Evolutionary conservation across 192 early-diverging fungal genomes (phyloP).

Genomic region (Backusella mclennaniae): DNA sequence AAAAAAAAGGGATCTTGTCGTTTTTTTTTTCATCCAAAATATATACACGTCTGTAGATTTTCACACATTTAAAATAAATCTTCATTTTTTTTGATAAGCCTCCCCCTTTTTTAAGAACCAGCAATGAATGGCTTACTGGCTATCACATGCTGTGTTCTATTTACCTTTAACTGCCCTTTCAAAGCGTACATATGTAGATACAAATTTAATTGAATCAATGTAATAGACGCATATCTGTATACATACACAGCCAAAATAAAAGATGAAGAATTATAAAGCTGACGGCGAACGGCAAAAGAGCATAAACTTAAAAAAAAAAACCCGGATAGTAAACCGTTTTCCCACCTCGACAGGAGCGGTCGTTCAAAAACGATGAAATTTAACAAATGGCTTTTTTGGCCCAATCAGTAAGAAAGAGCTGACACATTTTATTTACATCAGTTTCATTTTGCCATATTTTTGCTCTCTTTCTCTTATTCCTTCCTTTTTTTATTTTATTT

Average conservation of each 20-base stretch:
- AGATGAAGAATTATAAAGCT: not conserved
- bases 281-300: not conserved
- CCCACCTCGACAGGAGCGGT: not conserved
- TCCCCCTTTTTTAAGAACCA: slow-evolving; percentile 3
- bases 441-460: not conserved
- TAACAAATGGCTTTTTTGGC: not conserved
- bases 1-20: not conserved
- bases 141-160: not conserved
- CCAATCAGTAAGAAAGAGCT: slow-evolving; percentile 14
- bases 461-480: slow-evolving; percentile 7
- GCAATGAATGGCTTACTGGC: not conserved
- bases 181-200: not conserved
- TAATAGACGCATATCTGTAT: not conserved
- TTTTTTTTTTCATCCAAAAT: not conserved
- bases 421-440: slow-evolving; percentile 14
- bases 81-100: not conserved
- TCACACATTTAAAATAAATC: not conserved
- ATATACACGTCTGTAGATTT: not conserved
- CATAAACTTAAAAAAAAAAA: not conserved
- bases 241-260: not conserved
- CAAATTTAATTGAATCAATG: not conserved
- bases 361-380: not conserved
- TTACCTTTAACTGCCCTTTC: too few relatives aligned
- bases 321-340: not conserved
- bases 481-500: not conserved